Conservation (phyloP, 208 protist species). For the Endotrypanum monterogeii region DNA sequence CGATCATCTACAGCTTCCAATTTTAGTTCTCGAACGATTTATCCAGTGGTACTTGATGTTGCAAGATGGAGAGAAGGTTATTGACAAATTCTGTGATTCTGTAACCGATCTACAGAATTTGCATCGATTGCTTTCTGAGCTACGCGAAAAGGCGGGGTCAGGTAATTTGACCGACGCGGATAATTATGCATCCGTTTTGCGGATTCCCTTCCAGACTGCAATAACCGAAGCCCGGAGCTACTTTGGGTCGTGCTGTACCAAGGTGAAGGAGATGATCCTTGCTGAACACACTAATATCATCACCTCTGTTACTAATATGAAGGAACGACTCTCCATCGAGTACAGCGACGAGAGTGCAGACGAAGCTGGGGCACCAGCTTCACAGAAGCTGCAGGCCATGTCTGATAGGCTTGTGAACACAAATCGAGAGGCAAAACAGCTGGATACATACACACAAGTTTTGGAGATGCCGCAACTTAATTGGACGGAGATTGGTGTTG, state of each 20-base stretch:
- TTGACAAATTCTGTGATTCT: constrained; percentile 39
- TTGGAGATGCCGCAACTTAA: constrained; percentile 70
- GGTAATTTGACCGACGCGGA: neutral
- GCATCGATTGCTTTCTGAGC: constrained; percentile 35
- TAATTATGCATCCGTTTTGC: constrained; percentile 34
- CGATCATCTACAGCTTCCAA: constrained; percentile 34
- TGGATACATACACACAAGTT: constrained; percentile 70
- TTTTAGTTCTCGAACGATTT: constrained; percentile 40
- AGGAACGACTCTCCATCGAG: constrained; percentile 36
- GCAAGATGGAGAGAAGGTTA: constrained; percentile 34
- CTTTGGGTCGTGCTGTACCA: constrained; percentile 25
- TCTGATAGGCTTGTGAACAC: constrained; percentile 30
- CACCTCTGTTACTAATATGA: constrained; percentile 22
- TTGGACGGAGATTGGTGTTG: constrained; percentile 69
- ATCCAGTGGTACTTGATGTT: constrained; percentile 48
- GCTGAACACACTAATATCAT: constrained; percentile 41
- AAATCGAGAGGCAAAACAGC: constrained; percentile 38
- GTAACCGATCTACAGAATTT: constrained; percentile 54
- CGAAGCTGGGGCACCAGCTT: constrained; percentile 38
- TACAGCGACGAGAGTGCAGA: constrained; percentile 45
- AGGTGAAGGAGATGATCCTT: constrained; percentile 39
- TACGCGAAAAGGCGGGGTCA: constrained; percentile 33
- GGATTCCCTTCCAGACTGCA: constrained; percentile 37
- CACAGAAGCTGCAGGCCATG: constrained; percentile 54
- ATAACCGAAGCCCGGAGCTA: constrained; percentile 46